Conservation (phyloP, 148 eudicot genomes). For the Gaultheria prostrata region DNA sequence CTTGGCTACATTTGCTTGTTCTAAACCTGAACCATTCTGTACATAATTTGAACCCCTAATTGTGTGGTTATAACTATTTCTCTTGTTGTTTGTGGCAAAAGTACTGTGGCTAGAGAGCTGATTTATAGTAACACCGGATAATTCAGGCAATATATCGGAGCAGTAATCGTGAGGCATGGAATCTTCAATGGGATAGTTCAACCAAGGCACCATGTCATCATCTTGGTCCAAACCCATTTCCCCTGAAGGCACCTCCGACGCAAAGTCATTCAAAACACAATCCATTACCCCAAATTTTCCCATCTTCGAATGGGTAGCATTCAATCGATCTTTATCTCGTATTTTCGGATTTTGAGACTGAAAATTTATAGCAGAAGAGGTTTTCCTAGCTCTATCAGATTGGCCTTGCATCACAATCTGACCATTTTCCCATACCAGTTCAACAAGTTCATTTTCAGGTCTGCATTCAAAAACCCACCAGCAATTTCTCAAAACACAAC, state of each 20-base stretch:
- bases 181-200: conserved; percentile 56
- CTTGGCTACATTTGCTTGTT: conserved; percentile 32
- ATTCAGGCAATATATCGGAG: conserved; percentile 60
- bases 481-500: conserved; percentile 13
- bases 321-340: conserved; percentile 37
- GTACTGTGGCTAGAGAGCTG: conserved; percentile 36
- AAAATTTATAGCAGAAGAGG: conserved; percentile 30
- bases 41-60: conserved; percentile 26
- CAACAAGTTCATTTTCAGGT: conserved; percentile 48
- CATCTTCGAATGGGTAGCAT: conserved; percentile 28
- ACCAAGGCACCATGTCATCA: conserved; percentile 76
- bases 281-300: conserved; percentile 43
- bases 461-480: conserved; percentile 40
- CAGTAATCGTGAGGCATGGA: conserved; percentile 48
- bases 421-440: conserved; percentile 85
- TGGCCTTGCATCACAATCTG: conserved; percentile 73
- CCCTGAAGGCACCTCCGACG: conserved; percentile 45
- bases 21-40: conserved; percentile 21
- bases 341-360: conserved; percentile 32
- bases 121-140: conserved; percentile 60
- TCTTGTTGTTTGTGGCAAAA: conserved; percentile 39
- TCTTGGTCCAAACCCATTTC: conserved; percentile 55
- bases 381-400: conserved; percentile 39
- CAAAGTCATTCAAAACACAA: conserved; percentile 37
- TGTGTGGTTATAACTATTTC: conserved; percentile 27